A percentile compares a stretch with the other conserved stretches of the same genome.
Conservation (phyloP, 2,329 filamentous ascomycete genomes). For the Beauveria medogensis region DNA sequence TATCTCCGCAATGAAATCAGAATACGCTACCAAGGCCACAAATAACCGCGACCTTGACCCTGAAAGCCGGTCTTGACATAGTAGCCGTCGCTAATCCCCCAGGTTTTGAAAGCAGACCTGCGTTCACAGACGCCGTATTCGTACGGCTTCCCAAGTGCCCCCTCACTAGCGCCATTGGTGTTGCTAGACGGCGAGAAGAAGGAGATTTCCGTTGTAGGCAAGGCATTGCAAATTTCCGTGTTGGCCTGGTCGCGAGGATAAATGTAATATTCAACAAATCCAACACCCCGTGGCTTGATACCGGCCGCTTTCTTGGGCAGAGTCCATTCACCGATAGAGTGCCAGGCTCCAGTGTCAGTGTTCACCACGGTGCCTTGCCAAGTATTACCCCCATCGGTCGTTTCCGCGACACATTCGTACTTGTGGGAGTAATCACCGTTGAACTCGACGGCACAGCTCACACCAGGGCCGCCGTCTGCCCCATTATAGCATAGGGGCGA, state of each 20-base stretch:
- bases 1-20: neutral
- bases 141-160: slow-evolving; percentile 10
- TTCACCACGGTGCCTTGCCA: slow-evolving; percentile 19
- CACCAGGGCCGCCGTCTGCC: slow-evolving; percentile 20
- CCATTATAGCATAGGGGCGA: slow-evolving; percentile 16
- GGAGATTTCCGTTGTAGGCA: slow-evolving; percentile 13
- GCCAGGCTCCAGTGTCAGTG: slow-evolving; percentile 7
- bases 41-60: neutral
- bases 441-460: slow-evolving; percentile 17
- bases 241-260: slow-evolving; percentile 12
- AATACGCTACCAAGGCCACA: neutral
- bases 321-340: slow-evolving; percentile 17
- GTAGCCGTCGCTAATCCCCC: neutral
- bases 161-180: slow-evolving; percentile 9
- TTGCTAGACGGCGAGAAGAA: slow-evolving; percentile 13
- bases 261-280: slow-evolving; percentile 19
- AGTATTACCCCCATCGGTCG: slow-evolving; percentile 11
- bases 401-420: slow-evolving; percentile 16
- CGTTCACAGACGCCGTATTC: slow-evolving; percentile 16
- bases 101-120: slow-evolving; percentile 6
- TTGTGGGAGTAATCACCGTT: slow-evolving; percentile 15
- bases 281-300: slow-evolving; percentile 12
- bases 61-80: slow-evolving; percentile 3
- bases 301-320: slow-evolving; percentile 14
- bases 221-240: slow-evolving; percentile 1